These are phyloP conservation scores for Solanum chmielewskii DNA, from an alignment of 257 asterid species.

Conservation along the genomic window DNA sequence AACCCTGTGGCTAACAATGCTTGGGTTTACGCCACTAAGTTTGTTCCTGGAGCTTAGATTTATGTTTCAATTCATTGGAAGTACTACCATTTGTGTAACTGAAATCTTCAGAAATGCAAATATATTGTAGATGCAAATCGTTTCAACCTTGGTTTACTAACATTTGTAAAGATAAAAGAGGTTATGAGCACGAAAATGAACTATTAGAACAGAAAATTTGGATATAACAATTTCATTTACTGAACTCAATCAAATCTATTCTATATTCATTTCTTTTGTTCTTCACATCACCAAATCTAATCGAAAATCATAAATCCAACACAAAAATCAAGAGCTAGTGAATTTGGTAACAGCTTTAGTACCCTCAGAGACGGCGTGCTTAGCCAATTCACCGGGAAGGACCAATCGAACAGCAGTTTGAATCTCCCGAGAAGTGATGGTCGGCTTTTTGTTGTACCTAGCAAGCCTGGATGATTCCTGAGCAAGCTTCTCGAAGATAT, in stretches of 20 bases:
- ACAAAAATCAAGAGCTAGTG: neutral
- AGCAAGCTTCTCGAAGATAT: neutral
- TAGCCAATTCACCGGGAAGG: neutral
- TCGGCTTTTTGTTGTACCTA: neutral
- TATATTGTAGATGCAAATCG: neutral
- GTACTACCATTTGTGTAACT: neutral
- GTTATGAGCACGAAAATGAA: neutral
- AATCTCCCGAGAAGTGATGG: neutral
- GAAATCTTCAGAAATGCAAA: neutral
- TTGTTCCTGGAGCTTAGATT: constrained; percentile 25
- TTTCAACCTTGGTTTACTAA: neutral
- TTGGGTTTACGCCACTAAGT: constrained; percentile 40
- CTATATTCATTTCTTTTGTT: neutral
- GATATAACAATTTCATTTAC: neutral
- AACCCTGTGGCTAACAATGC: constrained; percentile 37
- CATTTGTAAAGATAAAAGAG: neutral
- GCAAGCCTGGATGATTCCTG: neutral
- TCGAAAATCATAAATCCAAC: neutral
- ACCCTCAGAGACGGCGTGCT: neutral
- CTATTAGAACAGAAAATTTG: neutral
- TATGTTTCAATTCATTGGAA: neutral
- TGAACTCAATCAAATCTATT: neutral
- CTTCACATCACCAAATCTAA: neutral
- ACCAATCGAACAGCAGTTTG: neutral
- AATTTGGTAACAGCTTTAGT: neutral